Base-by-base conservation (phyloP, 2,329 filamentous ascomycete genomes). In the Grosmannia serpens region DNA sequence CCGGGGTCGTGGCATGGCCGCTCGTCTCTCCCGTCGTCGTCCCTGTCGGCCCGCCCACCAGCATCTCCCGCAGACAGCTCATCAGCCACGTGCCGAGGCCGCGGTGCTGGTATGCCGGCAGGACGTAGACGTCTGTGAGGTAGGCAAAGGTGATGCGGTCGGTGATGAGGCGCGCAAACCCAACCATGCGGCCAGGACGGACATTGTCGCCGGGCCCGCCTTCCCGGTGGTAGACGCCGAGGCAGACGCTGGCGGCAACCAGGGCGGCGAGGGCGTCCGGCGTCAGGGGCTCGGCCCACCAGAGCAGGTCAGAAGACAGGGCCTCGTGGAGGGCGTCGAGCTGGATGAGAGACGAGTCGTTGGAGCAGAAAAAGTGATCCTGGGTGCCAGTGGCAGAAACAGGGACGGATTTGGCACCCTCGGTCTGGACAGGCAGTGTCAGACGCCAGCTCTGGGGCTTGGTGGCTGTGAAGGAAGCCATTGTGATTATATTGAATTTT, bases 111-210 rank as follows among this genome's bases (percentile, higher is more conserved):
- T 83, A 80, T 46, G 78, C 75, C 0, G 79, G 74, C 3, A 82
- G 68, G 26, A 89, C 74, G 68, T 86, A 89, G 24, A 88, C 82
- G 65, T 89, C 86, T 29, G 85, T 86, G 58, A 87, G 70, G 64
- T 87, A 90, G 38, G 80, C 84, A 64, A 88, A 82, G 0, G 85
- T 86, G 53, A 83, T 77, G 65, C 81, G 79, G 69, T 90, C 87
- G 10, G 86, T 90, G 56, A 89, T 73, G n/a, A 87, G 69, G 38
- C 87, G 76, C 1, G 77, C 79, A 58, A 85, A 75, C 0, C 83
- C 84, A 54, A 87, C 73, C 64, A 70, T 67, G 29, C 53, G 50
- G 31, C 53, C 62, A 5, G 17, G 38, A 15, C 20, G 5, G 9
- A 4, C 24, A 24, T 22, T 11, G 3, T 44, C 55, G 55, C 50